Base-by-base conservation (phyloP, 352 stramenopile genomes). In the Pythium pyrilobum region DNA sequence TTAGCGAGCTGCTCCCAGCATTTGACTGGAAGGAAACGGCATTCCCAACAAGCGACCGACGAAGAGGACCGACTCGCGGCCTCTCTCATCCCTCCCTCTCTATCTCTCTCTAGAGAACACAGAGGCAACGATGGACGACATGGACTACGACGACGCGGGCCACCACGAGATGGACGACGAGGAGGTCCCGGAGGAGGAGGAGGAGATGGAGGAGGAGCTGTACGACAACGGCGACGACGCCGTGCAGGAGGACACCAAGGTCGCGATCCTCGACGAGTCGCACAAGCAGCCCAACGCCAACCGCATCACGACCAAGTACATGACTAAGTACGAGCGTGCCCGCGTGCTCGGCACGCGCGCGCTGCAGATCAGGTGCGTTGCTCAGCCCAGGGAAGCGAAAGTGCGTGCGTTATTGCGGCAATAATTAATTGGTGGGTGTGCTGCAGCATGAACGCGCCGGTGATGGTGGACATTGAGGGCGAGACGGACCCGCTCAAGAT, bases 401-500 rank as follows among this genome's bases (percentile, higher is more conserved):
- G n/a, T n/a, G 8, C 15, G 2, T 45, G 12, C 16, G 4, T 47
- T 34, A 21, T 33, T 13, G 21, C 20, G 24, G 18, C 2, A 32
- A 13, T 15, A 4, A 27, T 40, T 33, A 18, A 7, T 32, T 47
- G 21, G 8, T 34, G 31, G 25, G 21, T n/a, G 16, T 37, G 24
- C 28, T 21, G 3, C 29, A 92, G 87, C 54, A 98, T 98, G 93
- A 98, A 98, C 60, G 94, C 94, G 21, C 94, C 94, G 0, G 89
- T 97, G 39, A 97, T 98, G 90, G 93, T 95, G 42, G 78, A 98
- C 72, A 90, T 99, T 69, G 92, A 98, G 56, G 95, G 95, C 56
- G 96, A 99, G 82, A 99, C 97, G 39, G 97, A 99, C 77, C 96
- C 97, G 38, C 81, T 99, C 44, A 97, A 98, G 72, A 99, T 99